Evolutionary conservation across 305 asterid species (phyloP), one percentile per base, ranked within the genome.

Genomic region (Fraxinus greggii): DNA sequence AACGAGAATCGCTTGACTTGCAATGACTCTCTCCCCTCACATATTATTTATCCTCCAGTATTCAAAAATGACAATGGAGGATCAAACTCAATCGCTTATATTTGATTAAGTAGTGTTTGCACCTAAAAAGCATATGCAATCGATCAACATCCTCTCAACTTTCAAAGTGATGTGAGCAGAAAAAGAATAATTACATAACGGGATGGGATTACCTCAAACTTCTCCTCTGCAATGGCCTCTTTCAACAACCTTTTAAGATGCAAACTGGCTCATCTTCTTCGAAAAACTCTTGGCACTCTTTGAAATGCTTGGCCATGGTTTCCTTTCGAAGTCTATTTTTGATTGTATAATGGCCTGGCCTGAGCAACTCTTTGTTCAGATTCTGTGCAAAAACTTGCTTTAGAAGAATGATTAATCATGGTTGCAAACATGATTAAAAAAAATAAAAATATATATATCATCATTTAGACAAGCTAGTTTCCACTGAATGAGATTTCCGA

Each of bases 291-390:
- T 95, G 78, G 97, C 98, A 78, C 90, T 82, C 29, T 95, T 98
- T 67, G 97, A 95, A 80, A 95, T 89, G 86, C 93, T 91, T 77
- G 98, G 98, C 98, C 36, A 33, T 33, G 38, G 38, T 33, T 33
- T 0, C 38, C 38, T 33, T 33, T 33, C 38, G 8, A 33, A 93
- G 90, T 95, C 98, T 78, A 95, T 91, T 84, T 89, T 89, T 80
- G 97, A 95, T 4, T 94, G 96, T 77, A 93, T 88, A 82, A 95
- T 93, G 87, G 98, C 98, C 86, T 93, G 87, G 98, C 98, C 86
- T 92, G 97, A 65, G 98, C 97, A 85, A 93, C 98, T 75, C 98
- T 95, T 90, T 93, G 98, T 85, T 40, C 48, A 40, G 1, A 40
- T 40, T 40, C 15, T 8, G 3, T 1, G 48, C 48, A 40, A 40